Base-by-base conservation (phyloP, 2,329 filamentous ascomycete species). In the Cordyceps militaris region DNA sequence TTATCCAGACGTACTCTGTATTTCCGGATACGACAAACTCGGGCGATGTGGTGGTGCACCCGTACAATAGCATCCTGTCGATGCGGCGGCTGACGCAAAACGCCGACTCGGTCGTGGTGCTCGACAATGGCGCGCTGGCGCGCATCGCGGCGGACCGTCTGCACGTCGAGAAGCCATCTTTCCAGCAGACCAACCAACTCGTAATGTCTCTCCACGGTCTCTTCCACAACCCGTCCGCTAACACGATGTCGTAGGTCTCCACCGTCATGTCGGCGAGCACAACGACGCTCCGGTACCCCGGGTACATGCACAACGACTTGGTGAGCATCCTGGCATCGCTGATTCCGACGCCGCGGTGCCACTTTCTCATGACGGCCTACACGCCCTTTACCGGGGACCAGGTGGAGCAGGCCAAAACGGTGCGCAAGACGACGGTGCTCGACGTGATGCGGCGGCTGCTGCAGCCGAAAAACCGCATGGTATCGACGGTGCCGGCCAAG, bases 281-380 rank as follows among this genome's bases (percentile, higher is more conserved):
- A 4, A 97, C 93, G 10, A 97, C 95, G 2, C 84, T 99, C 52
- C 84, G 94, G 69, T 99, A 99, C 71, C 94, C 94, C 1, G 94
- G 94, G 40, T 99, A 99, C 75, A 99, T 99, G 94, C 94, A 99
- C 79, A 99, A 99, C 73, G 94, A 99, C 70, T 86, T 99, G 16
- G 92, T 96, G 68, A 94, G 93, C 73, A 97, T 99, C 66, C 82
- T 99, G 59, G 94, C 95, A 24, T 96, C 91, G 21, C 81, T 99
- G 43, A 97, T 99, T 61, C 94, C 94, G 1, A 99, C 93, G 0
- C 95, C 94, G 10, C 87, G 94, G 65, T 96, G 92, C 70, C 95
- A 99, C 76, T 99, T 99, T 82, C 80, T 99, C 59, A 96, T 97
- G 85, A 99, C 94, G 5, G 91, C 93, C 44, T 99, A 99, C 76